Evolutionary conservation across 768 basidiomycete species (phyloP).

Genomic region (Naganishia kalamii): DNA sequence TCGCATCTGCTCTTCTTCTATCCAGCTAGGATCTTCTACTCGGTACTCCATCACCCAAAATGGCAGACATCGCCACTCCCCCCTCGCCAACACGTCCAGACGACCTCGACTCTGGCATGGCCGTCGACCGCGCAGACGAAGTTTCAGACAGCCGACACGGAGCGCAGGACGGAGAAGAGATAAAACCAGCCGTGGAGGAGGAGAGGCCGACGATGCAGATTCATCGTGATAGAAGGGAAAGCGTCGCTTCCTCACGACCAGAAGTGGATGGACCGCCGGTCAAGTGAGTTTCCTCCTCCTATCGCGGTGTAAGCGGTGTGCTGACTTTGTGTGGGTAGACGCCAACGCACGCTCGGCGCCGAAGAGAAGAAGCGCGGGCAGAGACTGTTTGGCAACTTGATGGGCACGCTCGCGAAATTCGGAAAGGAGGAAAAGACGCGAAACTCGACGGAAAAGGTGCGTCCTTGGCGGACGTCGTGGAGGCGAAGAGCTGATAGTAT

Average conservation of each 20-base stretch:
- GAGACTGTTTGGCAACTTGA: slow-evolving; percentile 43
- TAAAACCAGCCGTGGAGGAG: background rate
- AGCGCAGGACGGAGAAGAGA: background rate
- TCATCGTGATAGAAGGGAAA: slow-evolving; percentile 6
- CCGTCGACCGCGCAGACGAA: background rate
- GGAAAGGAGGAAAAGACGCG: slow-evolving; percentile 42
- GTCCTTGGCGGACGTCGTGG: slow-evolving; percentile 8
- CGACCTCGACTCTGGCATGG: background rate
- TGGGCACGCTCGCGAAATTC: slow-evolving; percentile 43
- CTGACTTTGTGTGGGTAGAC: slow-evolving; percentile 24
- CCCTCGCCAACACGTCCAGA: background rate
- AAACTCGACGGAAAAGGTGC: slow-evolving; percentile 36
- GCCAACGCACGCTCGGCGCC: slow-evolving; percentile 32
- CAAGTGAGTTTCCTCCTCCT: background rate
- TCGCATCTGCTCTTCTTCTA: no score
- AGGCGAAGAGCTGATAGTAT: background rate
- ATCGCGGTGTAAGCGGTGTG: background rate
- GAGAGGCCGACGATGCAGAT: slow-evolving; percentile 9
- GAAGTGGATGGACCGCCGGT: slow-evolving; percentile 3
- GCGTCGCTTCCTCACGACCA: background rate
- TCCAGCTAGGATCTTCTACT: background rate
- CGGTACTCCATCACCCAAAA: background rate
- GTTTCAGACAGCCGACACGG: background rate
- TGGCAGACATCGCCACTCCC: slow-evolving; percentile 6
- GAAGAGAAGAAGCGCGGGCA: slow-evolving; percentile 43